Evolutionary conservation across 2,329 filamentous ascomycete species (phyloP).

Genomic region (Trichothecium roseum): DNA sequence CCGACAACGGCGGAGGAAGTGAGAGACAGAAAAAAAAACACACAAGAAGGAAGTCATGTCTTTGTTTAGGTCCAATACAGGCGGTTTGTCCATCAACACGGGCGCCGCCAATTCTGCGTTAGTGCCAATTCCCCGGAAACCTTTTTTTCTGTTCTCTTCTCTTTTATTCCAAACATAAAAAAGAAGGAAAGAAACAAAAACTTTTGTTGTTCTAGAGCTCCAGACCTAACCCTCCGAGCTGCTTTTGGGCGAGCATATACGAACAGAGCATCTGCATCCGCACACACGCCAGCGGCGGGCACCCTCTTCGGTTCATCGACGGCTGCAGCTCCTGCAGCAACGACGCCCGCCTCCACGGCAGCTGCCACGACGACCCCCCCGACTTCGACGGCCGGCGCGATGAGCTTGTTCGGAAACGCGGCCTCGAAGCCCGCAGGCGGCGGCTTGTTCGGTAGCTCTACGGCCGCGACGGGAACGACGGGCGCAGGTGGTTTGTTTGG

Average conservation of each 20-base stretch:
- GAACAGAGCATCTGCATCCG: conserved; percentile 14
- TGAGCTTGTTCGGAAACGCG: conserved; percentile 20
- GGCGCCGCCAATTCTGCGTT: conserved; percentile 41
- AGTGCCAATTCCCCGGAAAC: conserved; percentile 9
- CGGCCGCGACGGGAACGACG: conserved; percentile 7
- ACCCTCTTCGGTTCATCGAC: conserved; percentile 25
- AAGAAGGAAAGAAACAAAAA: background rate
- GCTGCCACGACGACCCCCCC: conserved; percentile 8
- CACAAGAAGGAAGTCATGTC: conserved; percentile 23
- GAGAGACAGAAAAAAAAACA: conserved; percentile 2
- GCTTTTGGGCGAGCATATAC: no score
- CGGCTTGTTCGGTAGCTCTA: conserved; percentile 11
- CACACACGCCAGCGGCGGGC: conserved; percentile 21
- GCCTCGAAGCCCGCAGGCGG: conserved; percentile 10
- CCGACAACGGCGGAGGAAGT: no score
- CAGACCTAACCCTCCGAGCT: background rate
- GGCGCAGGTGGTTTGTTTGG: conserved; percentile 20
- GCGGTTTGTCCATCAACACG: conserved; percentile 54
- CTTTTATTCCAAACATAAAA: no score
- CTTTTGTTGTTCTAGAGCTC: background rate
- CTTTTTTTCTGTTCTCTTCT: conserved; percentile 2
- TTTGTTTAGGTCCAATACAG: conserved; percentile 46
- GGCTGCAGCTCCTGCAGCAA: conserved; percentile 8
- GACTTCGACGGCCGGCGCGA: conserved; percentile 2
- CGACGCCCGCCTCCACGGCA: conserved; percentile 11